Conservation (phyloP, 805 yeast species). For the Saccharomycopsis vini region DNA sequence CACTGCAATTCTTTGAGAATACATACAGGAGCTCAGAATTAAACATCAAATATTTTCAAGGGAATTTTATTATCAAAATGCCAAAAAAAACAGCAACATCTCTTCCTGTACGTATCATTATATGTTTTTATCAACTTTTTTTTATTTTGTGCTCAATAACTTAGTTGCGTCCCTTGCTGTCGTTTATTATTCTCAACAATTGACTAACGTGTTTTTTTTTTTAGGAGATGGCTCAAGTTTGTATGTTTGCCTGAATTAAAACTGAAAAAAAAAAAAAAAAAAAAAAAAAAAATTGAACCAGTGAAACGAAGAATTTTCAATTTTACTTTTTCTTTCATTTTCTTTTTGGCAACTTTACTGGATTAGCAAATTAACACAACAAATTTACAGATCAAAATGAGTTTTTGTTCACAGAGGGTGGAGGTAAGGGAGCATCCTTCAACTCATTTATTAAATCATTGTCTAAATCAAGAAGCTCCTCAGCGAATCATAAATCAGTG, state of each 20-base stretch:
- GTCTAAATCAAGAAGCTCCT: conserved; percentile 22
- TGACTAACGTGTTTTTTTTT: too few species aligned
- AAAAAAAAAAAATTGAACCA: too few species aligned
- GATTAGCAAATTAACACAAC: background rate
- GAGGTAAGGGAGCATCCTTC: conserved; percentile 56
- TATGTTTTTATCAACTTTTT: background rate
- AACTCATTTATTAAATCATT: conserved; percentile 41
- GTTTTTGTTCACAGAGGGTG: conserved; percentile 58
- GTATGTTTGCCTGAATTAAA: background rate
- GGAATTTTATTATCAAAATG: too few species aligned
- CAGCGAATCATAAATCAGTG: conserved; percentile 18
- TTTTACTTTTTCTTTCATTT: background rate
- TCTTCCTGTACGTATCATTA: background rate
- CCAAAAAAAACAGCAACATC: background rate
- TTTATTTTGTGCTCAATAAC: background rate
- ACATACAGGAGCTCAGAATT: too few species aligned
- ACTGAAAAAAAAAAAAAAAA: too few species aligned
- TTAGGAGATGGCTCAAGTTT: conserved; percentile 1
- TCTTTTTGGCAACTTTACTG: background rate
- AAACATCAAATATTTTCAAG: too few species aligned
- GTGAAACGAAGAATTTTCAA: background rate
- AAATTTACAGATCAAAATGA: conserved; percentile 32
- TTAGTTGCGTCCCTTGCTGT: too few species aligned
- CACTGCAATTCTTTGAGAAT: too few species aligned
- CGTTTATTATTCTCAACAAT: too few species aligned